These are phyloP conservation scores for Ceratocystis eucalypticola DNA, from an alignment of 2,329 filamentous ascomycete species.

Conservation along the genomic window DNA sequence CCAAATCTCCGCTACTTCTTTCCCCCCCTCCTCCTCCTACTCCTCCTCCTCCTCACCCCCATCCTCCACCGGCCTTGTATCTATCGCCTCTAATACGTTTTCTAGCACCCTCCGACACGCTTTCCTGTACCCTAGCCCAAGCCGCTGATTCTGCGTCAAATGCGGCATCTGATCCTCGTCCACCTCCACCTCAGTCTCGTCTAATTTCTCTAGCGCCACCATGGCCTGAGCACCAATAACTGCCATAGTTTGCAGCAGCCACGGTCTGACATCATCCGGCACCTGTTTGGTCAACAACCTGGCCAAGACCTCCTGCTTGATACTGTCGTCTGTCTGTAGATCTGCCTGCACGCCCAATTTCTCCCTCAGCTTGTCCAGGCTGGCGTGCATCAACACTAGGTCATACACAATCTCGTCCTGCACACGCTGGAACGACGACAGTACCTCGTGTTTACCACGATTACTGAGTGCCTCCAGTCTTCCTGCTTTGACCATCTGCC, in stretches of 20 bases:
- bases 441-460: slow-evolving; percentile 21
- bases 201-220: slow-evolving; percentile 33
- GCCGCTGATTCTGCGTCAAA: slow-evolving; percentile 33
- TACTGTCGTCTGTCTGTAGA: neutral
- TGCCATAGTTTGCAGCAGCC: slow-evolving; percentile 28
- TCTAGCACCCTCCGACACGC: slow-evolving; percentile 37
- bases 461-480: slow-evolving; percentile 26
- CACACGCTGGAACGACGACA: slow-evolving; percentile 34
- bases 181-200: slow-evolving; percentile 34
- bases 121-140: slow-evolving; percentile 37
- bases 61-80: slow-evolving; percentile 17
- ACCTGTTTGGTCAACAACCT: slow-evolving; percentile 20
- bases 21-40: neutral
- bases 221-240: slow-evolving; percentile 34
- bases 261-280: slow-evolving; percentile 22
- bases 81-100: slow-evolving; percentile 31
- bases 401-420: slow-evolving; percentile 42
- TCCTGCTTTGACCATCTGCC: neutral
- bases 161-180: slow-evolving; percentile 29
- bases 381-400: slow-evolving; percentile 30
- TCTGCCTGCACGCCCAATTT: neutral
- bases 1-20: neutral
- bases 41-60: slow-evolving; percentile 12
- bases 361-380: slow-evolving; percentile 8
- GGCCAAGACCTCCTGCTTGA: slow-evolving; percentile 20